These are phyloP conservation scores for Plasmodium relictum DNA, from an alignment of 169 alveolate species.

Conservation along the genomic window DNA sequence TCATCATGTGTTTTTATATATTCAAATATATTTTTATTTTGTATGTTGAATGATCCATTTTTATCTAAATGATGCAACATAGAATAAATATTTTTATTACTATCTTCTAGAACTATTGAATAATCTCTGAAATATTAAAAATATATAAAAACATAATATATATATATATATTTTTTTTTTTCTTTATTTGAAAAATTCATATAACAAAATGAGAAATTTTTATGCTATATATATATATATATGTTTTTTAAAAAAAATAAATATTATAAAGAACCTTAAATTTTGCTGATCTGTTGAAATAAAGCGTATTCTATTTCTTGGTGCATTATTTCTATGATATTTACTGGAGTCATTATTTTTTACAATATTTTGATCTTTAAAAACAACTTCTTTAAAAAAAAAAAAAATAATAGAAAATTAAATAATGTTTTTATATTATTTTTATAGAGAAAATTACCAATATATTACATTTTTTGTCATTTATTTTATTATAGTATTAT, in stretches of 20 bases:
- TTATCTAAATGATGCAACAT: constrained; percentile 13
- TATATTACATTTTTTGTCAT: too few species aligned
- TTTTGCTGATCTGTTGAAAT: neutral
- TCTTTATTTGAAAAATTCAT: neutral
- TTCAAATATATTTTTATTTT: neutral
- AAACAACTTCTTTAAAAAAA: constrained; percentile 45
- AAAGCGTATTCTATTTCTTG: constrained; percentile 1
- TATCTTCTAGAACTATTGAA: constrained; percentile 22
- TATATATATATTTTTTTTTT: neutral
- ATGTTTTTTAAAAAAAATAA: neutral
- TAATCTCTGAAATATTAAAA: constrained; percentile 5
- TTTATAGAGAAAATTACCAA: too few species aligned
- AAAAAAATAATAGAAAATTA: too few species aligned
- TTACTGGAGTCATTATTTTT: neutral
- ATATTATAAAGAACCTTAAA: constrained; percentile 20
- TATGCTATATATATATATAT: neutral
- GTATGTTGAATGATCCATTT: constrained; percentile 16
- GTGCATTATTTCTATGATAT: constrained; percentile 6
- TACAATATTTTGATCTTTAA: constrained; percentile 19
- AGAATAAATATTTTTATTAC: constrained; percentile 4
- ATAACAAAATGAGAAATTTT: neutral
- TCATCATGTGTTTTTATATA: neutral
- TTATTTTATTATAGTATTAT: too few species aligned
- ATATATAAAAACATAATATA: neutral
- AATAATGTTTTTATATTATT: too few species aligned